A percentile compares a stretch with the other conserved stretches of the same genome.
Evolutionary conservation across 441 rosid species (phyloP).

Genomic region (Manihot esculenta): DNA sequence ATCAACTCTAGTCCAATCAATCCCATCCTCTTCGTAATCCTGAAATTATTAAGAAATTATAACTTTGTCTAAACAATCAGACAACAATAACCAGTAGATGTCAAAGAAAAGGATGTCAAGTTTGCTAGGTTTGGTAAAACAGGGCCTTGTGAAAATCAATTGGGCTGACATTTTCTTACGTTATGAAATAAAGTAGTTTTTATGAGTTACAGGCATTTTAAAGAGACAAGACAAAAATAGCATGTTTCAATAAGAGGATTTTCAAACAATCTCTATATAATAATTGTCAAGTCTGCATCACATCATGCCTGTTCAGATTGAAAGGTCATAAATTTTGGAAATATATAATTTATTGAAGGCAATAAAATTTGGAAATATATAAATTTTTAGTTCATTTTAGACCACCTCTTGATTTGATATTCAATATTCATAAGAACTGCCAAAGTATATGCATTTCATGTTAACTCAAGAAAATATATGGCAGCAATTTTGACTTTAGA

Average conservation of each 20-base stretch:
- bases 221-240: neutral
- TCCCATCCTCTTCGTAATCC: slow-evolving; percentile 93
- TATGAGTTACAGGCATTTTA: neutral
- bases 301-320: slow-evolving; percentile 3
- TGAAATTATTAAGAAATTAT: slow-evolving; percentile 27
- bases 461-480: neutral
- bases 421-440: neutral
- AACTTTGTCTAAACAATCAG: slow-evolving; percentile 7
- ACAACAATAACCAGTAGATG: neutral
- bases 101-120: neutral
- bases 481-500: neutral
- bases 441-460: neutral
- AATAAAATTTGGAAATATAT: neutral
- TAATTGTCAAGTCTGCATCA: neutral
- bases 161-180: neutral
- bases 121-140: neutral
- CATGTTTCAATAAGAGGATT: neutral
- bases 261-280: neutral
- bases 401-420: neutral
- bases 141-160: neutral
- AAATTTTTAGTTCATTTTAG: neutral
- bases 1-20: slow-evolving; percentile 87
- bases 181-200: neutral
- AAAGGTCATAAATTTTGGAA: neutral
- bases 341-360: neutral